Conservation (phyloP, 2,329 filamentous ascomycete genomes). For the Aspergillus terreus region DNA sequence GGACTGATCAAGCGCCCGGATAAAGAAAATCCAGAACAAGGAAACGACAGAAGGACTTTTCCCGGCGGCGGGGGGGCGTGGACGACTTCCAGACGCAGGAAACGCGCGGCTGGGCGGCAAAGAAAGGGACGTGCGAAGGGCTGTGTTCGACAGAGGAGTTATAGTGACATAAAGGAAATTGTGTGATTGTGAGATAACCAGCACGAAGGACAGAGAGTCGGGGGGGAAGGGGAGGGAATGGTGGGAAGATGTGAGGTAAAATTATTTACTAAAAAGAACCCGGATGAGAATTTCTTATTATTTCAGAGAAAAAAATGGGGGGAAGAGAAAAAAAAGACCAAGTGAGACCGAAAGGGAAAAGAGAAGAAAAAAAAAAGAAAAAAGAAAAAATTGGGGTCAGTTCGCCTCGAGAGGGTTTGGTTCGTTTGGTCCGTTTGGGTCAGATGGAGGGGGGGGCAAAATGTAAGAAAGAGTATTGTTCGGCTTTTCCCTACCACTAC, state of each 20-base stretch:
- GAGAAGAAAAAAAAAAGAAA: conserved; percentile 1
- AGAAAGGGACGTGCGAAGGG: conserved; percentile 37
- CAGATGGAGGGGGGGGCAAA: background rate
- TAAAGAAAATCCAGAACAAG: conserved; percentile 10
- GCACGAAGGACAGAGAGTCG: conserved; percentile 15
- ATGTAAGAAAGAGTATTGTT: conserved; percentile 4
- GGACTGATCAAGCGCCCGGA: conserved; percentile 1
- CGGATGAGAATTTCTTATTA: conserved; percentile 20
- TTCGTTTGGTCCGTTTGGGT: background rate
- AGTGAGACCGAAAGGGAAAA: conserved; percentile 11
- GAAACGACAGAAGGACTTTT: conserved; percentile 8
- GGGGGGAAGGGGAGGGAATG: conserved; percentile 14
- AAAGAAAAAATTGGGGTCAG: conserved; percentile 1
- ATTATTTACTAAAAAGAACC: conserved; percentile 38
- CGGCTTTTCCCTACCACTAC: background rate
- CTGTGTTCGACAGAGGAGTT: conserved; percentile 16
- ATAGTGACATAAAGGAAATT: conserved; percentile 40
- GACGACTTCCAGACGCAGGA: conserved; percentile 24
- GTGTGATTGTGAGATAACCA: conserved; percentile 29
- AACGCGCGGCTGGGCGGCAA: conserved; percentile 38
- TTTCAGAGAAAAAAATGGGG: conserved; percentile 4
- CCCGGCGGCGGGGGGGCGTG: conserved; percentile 13
- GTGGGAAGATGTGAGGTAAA: conserved; percentile 37
- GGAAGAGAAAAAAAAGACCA: conserved; percentile 8
- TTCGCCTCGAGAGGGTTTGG: background rate